Evolutionary conservation across 164 flowering plant species (phyloP).

Genomic region (Berberis vulgaris): DNA sequence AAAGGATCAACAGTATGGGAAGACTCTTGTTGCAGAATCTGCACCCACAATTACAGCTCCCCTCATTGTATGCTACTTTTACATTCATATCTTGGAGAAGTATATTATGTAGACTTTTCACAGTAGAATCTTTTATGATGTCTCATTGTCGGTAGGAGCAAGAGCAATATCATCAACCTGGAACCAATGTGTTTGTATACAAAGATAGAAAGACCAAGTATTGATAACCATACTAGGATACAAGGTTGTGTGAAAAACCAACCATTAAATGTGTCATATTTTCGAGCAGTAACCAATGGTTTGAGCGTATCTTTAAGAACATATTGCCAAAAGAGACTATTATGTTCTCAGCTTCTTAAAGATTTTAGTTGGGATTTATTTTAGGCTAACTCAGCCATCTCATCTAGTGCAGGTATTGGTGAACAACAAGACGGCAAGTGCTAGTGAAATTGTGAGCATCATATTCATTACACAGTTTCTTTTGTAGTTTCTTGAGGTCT

Average conservation of each 20-base stretch:
- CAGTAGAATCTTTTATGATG: not conserved
- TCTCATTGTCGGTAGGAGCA: not conserved
- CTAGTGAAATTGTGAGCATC: conserved; percentile 90
- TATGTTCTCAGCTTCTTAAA: not conserved
- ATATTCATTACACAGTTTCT: not conserved
- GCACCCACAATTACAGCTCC: conserved; percentile 68
- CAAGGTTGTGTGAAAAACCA: not conserved
- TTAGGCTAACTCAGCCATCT: not conserved
- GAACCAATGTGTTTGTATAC: not conserved
- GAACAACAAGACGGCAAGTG: conserved; percentile 89
- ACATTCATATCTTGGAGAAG: no score
- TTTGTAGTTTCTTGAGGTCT: not conserved
- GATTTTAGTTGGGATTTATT: not conserved
- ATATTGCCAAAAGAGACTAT: not conserved
- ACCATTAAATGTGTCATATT: not conserved
- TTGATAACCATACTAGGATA: not conserved
- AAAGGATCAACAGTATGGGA: conserved; percentile 63
- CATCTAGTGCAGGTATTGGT: conserved; percentile 74
- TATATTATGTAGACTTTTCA: no score
- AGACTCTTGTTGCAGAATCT: conserved; percentile 51
- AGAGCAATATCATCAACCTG: not conserved
- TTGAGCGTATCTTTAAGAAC: not conserved
- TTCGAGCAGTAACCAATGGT: not conserved
- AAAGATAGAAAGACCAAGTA: not conserved
- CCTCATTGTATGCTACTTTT: conserved; percentile 44